Evolutionary conservation across 805 yeast species (phyloP), one percentile per base, ranked within the genome.

Genomic region (Kodamaea kaohsiungensis): DNA sequence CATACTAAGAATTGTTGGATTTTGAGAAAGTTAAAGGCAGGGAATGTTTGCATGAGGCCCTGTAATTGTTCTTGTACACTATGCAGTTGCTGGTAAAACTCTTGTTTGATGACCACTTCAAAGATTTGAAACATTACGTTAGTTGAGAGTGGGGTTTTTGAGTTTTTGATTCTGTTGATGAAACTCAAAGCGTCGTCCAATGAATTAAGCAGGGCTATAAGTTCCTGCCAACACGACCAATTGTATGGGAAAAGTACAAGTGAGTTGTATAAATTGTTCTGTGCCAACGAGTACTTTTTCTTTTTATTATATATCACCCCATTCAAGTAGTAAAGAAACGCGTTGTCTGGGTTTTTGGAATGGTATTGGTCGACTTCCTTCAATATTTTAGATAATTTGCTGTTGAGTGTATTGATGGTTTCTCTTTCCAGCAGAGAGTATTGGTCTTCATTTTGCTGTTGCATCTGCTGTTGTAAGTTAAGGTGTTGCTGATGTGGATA

Each of bases 221-320:
- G 74, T 65, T 93, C 98, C 54, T 80, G 78, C 98, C 98, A 95
- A 55, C 95, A 88, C 52, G 92, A 82, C 99, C 99, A 95, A 67
- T 93, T 93, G 67, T 79, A 88, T 0, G 98, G 96, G 61, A 86
- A 91, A 27, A 78, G 49, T 19, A 79, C 73, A 12, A 93, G 65
- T 0, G 97, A 87, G 47, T 77, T 77, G 30, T 84, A 74, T 33
- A 92, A 77, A 46, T 75, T 73, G 19, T 79, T 75, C 54, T 86
- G 84, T 0, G 98, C 97, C 37, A 73, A 66, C 1, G 72, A 59
- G n/a, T 71, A 70, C 58, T 87, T 84, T 48, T 85, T 84, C 61
- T 86, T 86, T 60, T 83, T 86, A 52, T 84, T 72, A 47, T 86
- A 73, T 1, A 89, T 73, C 13, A 88, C 66, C 1, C 98, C 99